phyloP scores from a whole-genome alignment of 805 yeast genomes.

The Maudiozyma barnettii region DNA sequence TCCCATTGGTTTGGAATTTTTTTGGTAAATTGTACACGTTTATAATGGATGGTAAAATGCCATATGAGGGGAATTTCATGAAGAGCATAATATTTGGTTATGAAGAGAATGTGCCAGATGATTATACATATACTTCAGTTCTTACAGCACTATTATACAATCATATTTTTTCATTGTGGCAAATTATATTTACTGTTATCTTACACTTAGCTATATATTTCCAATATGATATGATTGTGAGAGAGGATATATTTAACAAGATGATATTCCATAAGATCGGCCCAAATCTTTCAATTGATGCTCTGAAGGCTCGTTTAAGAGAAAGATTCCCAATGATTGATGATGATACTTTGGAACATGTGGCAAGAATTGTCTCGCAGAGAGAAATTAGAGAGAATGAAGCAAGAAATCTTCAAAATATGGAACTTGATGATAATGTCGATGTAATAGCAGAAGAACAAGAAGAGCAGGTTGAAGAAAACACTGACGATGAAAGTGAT shows the following conservation, averaged over 20 bases:
- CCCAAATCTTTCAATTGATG: constrained; percentile 25
- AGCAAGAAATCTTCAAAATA: neutral
- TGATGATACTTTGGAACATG: constrained; percentile 23
- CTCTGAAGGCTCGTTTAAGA: constrained; percentile 21
- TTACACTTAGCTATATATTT: constrained; percentile 41
- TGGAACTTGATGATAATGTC: constrained; percentile 10
- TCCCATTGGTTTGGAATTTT: constrained; percentile 52
- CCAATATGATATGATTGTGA: constrained; percentile 60
- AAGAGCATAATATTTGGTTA: constrained; percentile 24
- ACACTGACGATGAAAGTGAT: constrained; percentile 17
- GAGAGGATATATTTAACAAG: constrained; percentile 59
- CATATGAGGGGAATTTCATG: constrained; percentile 27
- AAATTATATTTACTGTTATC: constrained; percentile 33
- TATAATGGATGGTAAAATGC: constrained; percentile 45
- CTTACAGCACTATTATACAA: constrained; percentile 14
- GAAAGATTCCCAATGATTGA: constrained; percentile 28
- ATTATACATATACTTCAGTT: constrained; percentile 4
- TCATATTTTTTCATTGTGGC: constrained; percentile 23
- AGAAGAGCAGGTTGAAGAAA: constrained; percentile 7
- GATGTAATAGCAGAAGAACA: constrained; percentile 7
- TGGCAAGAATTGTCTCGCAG: constrained; percentile 21
- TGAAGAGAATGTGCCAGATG: constrained; percentile 5
- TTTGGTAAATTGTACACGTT: constrained; percentile 46
- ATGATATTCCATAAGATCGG: constrained; percentile 54
- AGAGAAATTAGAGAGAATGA: constrained; percentile 18